Percentiles rank a stretch among this genome's conserved stretches.
These are phyloP conservation scores for Syzygium grande DNA, from an alignment of 345 rosid species.

Conservation along the genomic window DNA sequence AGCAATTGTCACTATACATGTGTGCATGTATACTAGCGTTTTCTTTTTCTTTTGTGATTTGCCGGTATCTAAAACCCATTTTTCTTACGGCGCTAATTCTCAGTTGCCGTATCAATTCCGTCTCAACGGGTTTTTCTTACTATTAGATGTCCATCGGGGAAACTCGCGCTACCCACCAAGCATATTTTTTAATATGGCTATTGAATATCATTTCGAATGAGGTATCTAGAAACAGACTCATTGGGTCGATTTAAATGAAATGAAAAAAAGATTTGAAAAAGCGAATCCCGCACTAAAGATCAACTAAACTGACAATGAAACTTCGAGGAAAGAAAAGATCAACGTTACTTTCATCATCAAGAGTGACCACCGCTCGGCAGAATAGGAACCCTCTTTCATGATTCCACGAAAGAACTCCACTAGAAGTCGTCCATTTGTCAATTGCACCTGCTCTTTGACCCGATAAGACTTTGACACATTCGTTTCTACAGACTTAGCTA, in stretches of 20 bases:
- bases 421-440: neutral
- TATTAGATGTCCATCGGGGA: neutral
- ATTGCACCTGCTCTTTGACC: neutral
- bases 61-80: neutral
- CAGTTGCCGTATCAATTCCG: neutral
- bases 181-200: neutral
- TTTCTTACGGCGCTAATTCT: neutral
- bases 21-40: fast-evolving
- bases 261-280: neutral
- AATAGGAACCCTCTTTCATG: neutral
- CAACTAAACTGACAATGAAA: neutral
- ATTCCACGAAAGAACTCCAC: neutral
- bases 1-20: neutral
- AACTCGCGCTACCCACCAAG: neutral
- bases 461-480: neutral
- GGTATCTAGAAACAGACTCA: no score
- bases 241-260: neutral
- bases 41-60: neutral
- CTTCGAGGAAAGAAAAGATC: neutral
- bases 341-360: neutral
- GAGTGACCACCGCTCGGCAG: neutral
- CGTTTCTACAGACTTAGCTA: neutral
- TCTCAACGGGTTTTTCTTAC: neutral
- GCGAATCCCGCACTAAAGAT: neutral
- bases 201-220: neutral